Evolutionary conservation across 352 stramenopile species (phyloP), one percentile per base, ranked within the genome.

Genomic region (Globisporangium polare): DNA sequence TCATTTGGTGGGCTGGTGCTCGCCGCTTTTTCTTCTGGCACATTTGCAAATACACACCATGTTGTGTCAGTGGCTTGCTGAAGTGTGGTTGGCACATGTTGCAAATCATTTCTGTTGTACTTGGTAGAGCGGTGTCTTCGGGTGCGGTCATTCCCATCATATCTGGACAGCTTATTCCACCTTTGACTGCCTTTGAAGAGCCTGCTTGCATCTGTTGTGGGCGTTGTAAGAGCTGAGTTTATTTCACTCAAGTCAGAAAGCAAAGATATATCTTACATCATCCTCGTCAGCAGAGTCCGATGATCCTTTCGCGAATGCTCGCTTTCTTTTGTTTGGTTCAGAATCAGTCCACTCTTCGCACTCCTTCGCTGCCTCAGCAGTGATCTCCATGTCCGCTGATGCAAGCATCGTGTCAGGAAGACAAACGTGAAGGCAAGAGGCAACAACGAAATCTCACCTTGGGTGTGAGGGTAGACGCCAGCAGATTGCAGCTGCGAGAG

Each of bases 321-420:
- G 77, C 46, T 85, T 83, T 12, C 72, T 67, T 46, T 87, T 87
- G 61, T 74, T 86, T 6, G 62, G 47, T 5, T 75, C 72, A 9
- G 37, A 29, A 20, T 61, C 39, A 18, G 63, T 72, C 73, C 58
- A 81, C 27, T 69, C 62, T 10, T 62, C 65, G 31, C 65, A 73
- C 42, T 70, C 73, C 59, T 43, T 58, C 52, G 52, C 22, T 4
- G 75, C 49, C n/a, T 62, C 62, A 27, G n/a, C 55, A 37, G 45
- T 55, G 22, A 63, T 53, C 17, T 56, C 17, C 45, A 71, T 35
- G 49, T 71, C 59, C 50, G 35, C 12, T 27, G 7, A 24, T 42
- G n/a, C 26, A 26, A 33, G 13, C 10, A 35, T 5, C 18, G 9
- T 15, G 17, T 37, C n/a, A n/a, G 9, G 17, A 9, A 29, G 31